A percentile compares a stretch with the other conserved stretches of the same genome.
These are phyloP conservation scores for Lactarius tabidus DNA, from an alignment of 768 basidiomycete species.

Conservation along the genomic window DNA sequence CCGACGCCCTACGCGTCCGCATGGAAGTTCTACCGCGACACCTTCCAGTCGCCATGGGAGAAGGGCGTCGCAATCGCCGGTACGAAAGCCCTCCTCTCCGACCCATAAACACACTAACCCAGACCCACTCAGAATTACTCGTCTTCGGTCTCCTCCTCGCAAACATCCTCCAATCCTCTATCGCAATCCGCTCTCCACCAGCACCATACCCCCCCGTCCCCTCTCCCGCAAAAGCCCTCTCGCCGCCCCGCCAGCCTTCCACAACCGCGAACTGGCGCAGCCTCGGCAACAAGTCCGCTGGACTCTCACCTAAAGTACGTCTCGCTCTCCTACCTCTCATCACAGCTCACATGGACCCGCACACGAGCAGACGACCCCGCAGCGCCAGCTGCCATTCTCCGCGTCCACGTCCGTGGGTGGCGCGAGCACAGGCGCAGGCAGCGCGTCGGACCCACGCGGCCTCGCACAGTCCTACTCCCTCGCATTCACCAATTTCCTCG, in stretches of 20 bases:
- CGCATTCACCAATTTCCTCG: constrained; percentile 9
- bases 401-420: constrained; percentile 1
- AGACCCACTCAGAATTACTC: constrained; percentile 10
- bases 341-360: background rate
- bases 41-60: constrained; percentile 23
- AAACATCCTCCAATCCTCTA: constrained; percentile 19
- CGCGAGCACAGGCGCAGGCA: background rate
- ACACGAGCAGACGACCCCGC: constrained; percentile 21
- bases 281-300: constrained; percentile 2
- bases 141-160: constrained; percentile 13
- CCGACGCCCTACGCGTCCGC: constrained; percentile 22
- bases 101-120: background rate
- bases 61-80: constrained; percentile 13
- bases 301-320: constrained; percentile 24
- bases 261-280: constrained; percentile 14
- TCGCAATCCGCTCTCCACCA: constrained; percentile 21
- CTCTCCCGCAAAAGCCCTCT: constrained; percentile 16
- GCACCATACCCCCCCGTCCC: constrained; percentile 15
- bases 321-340: no score
- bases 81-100: constrained; percentile 2
- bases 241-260: background rate
- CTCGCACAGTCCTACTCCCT: constrained; percentile 25
- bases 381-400: constrained; percentile 26
- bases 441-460: constrained; percentile 23
- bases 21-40: constrained; percentile 23